Conservation (phyloP, 2,329 filamentous ascomycete species). For the Aspergillus latus region DNA sequence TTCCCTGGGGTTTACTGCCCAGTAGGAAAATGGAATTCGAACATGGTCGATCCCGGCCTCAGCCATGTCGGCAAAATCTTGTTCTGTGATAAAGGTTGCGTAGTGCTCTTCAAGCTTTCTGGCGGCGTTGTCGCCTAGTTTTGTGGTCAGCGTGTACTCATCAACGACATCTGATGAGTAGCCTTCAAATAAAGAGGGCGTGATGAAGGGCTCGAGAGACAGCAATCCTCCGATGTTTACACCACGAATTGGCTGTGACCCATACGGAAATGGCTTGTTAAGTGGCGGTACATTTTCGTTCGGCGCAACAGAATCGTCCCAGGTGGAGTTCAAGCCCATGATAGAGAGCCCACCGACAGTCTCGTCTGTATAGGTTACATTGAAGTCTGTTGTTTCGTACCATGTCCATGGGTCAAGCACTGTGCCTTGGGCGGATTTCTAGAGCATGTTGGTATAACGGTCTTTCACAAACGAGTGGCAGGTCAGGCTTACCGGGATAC, state of each 20-base stretch:
- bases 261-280: conserved; percentile 75
- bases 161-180: conserved; percentile 72
- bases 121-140: conserved; percentile 66
- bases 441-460: conserved; percentile 16
- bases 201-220: conserved; percentile 90
- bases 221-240: conserved; percentile 96
- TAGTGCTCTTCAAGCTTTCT: conserved; percentile 87
- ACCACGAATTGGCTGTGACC: conserved; percentile 75
- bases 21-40: conserved; percentile 94
- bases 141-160: conserved; percentile 75
- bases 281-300: conserved; percentile 80
- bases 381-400: conserved; percentile 88
- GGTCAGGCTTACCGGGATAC: conserved; percentile 55
- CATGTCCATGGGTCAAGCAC: conserved; percentile 87
- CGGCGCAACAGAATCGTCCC: conserved; percentile 77
- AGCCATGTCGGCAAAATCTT: conserved; percentile 79
- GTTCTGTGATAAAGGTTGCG: conserved; percentile 79
- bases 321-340: conserved; percentile 82
- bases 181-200: conserved; percentile 79
- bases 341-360: conserved; percentile 84
- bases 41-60: conserved; percentile 92
- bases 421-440: conserved; percentile 65
- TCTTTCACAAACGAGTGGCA: neutral
- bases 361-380: conserved; percentile 84
- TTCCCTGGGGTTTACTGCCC: conserved; percentile 83